A percentile compares a stretch with the other conserved stretches of the same genome.
phyloP scores from a whole-genome alignment of 805 yeast species.

The Saccharomycopsis babjevae region DNA sequence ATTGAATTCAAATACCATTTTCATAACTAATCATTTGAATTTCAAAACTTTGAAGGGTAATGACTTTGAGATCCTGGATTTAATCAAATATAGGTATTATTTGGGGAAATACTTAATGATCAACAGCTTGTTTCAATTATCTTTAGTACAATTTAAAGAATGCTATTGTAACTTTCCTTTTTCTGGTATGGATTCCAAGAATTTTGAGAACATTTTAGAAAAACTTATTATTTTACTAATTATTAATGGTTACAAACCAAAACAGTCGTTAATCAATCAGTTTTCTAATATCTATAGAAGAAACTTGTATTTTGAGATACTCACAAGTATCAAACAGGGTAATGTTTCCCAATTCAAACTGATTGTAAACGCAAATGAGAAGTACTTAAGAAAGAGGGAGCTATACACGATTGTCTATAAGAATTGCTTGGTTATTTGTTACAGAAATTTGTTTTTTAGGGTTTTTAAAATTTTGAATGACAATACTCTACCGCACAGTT shows the following conservation, averaged over 20 bases:
- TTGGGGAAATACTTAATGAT: slow-evolving; percentile 12
- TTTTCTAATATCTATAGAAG: not conserved
- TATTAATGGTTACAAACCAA: slow-evolving; percentile 13
- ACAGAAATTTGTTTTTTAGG: slow-evolving; percentile 10
- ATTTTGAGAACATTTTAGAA: slow-evolving; percentile 8
- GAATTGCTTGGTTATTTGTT: not conserved
- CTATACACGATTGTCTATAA: slow-evolving; percentile 5
- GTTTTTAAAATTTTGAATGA: slow-evolving; percentile 9
- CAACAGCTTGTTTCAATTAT: slow-evolving; percentile 3
- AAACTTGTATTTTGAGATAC: not conserved
- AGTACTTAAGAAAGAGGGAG: not conserved
- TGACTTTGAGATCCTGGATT: slow-evolving; percentile 4
- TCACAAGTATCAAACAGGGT: slow-evolving; percentile 1
- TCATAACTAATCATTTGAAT: slow-evolving; percentile 11
- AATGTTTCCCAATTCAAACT: slow-evolving; percentile 1
- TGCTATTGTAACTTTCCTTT: slow-evolving; percentile 10
- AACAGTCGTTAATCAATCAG: not conserved
- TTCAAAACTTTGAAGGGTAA: slow-evolving; percentile 9
- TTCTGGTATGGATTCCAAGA: not conserved
- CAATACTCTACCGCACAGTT: not conserved
- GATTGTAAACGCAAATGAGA: not conserved
- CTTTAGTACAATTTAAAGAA: slow-evolving; percentile 11
- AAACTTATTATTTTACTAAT: slow-evolving; percentile 3
- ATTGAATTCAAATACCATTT: slow-evolving; percentile 14
- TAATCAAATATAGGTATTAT: slow-evolving; percentile 12